Percentiles rank a stretch among this genome's conserved stretches.
Evolutionary conservation across 805 yeast genomes (phyloP).

Genomic region (Sugiyamaella mastotermitis): DNA sequence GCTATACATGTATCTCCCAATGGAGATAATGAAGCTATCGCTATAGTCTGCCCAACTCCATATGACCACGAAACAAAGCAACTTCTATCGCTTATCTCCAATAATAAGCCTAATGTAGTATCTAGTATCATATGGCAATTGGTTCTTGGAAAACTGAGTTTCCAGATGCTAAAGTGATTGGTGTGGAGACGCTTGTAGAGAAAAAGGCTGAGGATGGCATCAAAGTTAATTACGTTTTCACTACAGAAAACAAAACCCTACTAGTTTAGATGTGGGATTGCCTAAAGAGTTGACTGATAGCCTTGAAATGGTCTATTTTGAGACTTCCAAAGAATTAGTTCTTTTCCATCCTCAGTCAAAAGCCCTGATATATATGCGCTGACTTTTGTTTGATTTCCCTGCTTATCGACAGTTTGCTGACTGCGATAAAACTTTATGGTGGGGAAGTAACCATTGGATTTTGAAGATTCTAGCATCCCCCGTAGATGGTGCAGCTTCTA

Average conservation of each 20-base stretch:
- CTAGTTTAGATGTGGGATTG: slow-evolving; percentile 8
- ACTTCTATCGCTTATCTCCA: slow-evolving; percentile 11
- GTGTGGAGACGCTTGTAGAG: slow-evolving; percentile 36
- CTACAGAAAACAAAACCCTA: neutral
- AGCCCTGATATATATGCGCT: slow-evolving; percentile 48
- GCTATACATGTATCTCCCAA: too few species aligned
- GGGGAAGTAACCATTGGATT: too few species aligned
- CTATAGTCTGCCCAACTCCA: slow-evolving; percentile 19
- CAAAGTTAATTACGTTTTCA: slow-evolving; percentile 10
- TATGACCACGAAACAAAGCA: slow-evolving; percentile 19
- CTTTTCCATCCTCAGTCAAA: slow-evolving; percentile 42
- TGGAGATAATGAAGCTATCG: too few species aligned
- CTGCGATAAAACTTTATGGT: too few species aligned
- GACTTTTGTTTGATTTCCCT: slow-evolving; percentile 59
- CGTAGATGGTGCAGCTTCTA: too few species aligned
- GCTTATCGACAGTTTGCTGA: slow-evolving; percentile 42
- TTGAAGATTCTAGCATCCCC: too few species aligned
- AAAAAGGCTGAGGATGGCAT: slow-evolving; percentile 29
- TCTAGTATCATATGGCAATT: slow-evolving; percentile 61
- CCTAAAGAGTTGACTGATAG: slow-evolving; percentile 36
- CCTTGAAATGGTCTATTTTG: slow-evolving; percentile 52
- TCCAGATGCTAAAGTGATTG: slow-evolving; percentile 50
- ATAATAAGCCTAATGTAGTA: slow-evolving; percentile 27
- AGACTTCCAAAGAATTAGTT: slow-evolving; percentile 53
- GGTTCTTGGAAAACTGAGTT: slow-evolving; percentile 42